Evolutionary conservation across 1,284 basidiomycete genomes (phyloP).

Genomic region (Apiotrichum domesticum): DNA sequence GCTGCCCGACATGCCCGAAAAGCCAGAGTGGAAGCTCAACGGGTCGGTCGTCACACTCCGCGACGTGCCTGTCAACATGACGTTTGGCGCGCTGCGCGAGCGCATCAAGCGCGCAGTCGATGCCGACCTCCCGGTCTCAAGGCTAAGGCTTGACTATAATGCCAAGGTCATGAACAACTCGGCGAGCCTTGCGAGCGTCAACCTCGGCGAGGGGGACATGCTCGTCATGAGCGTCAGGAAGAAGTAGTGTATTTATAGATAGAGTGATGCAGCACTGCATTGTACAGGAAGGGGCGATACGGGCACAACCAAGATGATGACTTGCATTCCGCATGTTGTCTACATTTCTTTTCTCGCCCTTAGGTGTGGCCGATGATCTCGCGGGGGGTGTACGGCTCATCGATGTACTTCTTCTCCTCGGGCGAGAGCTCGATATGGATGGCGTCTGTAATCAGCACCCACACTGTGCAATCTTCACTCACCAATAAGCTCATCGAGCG

Average conservation of each 20-base stretch:
- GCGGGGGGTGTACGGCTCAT: constrained; percentile 48
- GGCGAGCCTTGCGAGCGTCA: constrained; percentile 74
- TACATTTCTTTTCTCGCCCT: no score
- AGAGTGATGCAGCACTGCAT: not conserved
- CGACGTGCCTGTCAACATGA: constrained; percentile 70
- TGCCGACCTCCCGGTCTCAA: constrained; percentile 66
- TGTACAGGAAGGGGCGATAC: not conserved
- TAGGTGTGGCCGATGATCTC: not conserved
- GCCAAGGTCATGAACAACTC: constrained; percentile 80
- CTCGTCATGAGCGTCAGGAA: constrained; percentile 69
- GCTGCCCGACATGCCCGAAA: constrained; percentile 67
- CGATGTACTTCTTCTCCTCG: constrained; percentile 54
- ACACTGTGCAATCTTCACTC: not conserved
- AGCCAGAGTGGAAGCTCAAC: constrained; percentile 86
- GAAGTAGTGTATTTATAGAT: constrained; percentile 32
- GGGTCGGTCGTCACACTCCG: constrained; percentile 67
- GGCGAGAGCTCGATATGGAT: constrained; percentile 45
- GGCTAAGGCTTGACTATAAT: constrained; percentile 67
- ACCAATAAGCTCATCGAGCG: constrained; percentile 36
- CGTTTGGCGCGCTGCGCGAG: constrained; percentile 81
- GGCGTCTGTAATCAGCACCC: constrained; percentile 1
- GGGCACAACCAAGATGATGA: not conserved
- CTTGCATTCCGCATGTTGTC: not conserved
- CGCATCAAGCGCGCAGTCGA: constrained; percentile 70
- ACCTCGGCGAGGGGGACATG: constrained; percentile 80